Conservation (phyloP, 805 yeast genomes). For the Yamadazyma sp. region DNA sequence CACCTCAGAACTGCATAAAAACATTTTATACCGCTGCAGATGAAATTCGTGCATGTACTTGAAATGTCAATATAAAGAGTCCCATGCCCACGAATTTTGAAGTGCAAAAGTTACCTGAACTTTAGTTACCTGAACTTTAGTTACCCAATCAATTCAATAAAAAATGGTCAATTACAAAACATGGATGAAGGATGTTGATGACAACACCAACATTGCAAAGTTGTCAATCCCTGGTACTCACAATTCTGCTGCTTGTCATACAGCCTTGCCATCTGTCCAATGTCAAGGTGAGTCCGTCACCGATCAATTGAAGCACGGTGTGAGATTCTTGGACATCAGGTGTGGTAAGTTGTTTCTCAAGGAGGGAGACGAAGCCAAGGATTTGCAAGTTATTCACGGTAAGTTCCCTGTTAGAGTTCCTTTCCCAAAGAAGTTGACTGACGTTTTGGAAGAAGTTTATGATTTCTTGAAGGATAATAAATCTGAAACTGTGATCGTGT, state of each 20-base stretch:
- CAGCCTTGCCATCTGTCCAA: slow-evolving; percentile 72
- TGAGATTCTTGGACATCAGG: slow-evolving; percentile 72
- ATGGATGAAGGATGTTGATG: slow-evolving; percentile 59
- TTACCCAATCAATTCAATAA: background rate
- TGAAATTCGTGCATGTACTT: slow-evolving; percentile 8
- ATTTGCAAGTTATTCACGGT: slow-evolving; percentile 70
- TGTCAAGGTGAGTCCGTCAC: slow-evolving; percentile 65
- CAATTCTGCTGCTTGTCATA: slow-evolving; percentile 71
- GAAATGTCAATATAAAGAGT: slow-evolving; percentile 5
- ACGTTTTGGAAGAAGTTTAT: slow-evolving; percentile 58
- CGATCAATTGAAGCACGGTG: slow-evolving; percentile 68
- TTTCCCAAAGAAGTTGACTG: slow-evolving; percentile 51
- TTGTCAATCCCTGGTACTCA: slow-evolving; percentile 84
- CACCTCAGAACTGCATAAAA: background rate
- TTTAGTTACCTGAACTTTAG: too few relatives aligned
- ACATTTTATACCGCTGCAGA: slow-evolving; percentile 3
- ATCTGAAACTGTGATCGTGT: slow-evolving; percentile 63
- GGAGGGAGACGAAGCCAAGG: slow-evolving; percentile 49
- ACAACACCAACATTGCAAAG: slow-evolving; percentile 49
- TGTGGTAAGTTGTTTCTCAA: slow-evolving; percentile 58
- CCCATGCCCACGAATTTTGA: slow-evolving; percentile 5
- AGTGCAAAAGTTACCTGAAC: too few relatives aligned
- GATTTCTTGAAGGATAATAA: slow-evolving; percentile 51
- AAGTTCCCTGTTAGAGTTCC: slow-evolving; percentile 70
- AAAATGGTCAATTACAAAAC: slow-evolving; percentile 40